phyloP scores from a whole-genome alignment of 768 basidiomycete species.

The Mycena rebaudengoi region DNA sequence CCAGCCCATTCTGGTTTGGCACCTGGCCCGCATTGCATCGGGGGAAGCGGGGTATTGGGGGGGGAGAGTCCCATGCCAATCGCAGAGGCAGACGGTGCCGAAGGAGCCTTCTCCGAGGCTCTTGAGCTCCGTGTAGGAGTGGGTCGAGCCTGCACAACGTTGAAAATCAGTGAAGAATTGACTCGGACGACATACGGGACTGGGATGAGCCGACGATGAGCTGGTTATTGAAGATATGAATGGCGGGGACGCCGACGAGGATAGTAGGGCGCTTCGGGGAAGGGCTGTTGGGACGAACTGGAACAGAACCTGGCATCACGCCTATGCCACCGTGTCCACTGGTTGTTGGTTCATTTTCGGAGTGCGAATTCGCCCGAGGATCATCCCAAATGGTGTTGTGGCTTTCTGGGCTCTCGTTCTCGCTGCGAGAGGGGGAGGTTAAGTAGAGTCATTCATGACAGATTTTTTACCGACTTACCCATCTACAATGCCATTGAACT shows the following conservation, averaged over 20 bases:
- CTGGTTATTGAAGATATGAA: conserved; percentile 72
- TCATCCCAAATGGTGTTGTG: no score
- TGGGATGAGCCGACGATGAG: conserved; percentile 79
- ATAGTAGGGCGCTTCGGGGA: conserved; percentile 67
- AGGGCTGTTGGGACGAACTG: no score
- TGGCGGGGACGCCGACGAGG: conserved; percentile 79
- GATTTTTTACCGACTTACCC: no score
- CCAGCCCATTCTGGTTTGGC: conserved; percentile 94
- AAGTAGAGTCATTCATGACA: no score
- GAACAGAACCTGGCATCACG: no score
- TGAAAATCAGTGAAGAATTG: conserved; percentile 16
- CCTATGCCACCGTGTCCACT: no score
- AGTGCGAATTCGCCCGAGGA: no score
- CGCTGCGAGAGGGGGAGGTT: no score
- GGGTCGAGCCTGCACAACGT: conserved; percentile 69
- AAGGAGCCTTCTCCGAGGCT: conserved; percentile 98
- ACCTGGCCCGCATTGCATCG: conserved; percentile 95
- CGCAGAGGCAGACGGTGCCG: conserved; percentile 97
- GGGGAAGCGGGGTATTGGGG: conserved; percentile 88
- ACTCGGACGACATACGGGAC: conserved; percentile 61
- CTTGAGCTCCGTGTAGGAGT: conserved; percentile 95
- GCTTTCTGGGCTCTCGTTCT: no score
- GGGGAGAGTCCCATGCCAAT: conserved; percentile 98
- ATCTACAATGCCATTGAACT: no score
- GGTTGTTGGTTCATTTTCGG: no score